phyloP scores from a whole-genome alignment of 2,329 filamentous ascomycete species.

The Fusarium sp. region DNA sequence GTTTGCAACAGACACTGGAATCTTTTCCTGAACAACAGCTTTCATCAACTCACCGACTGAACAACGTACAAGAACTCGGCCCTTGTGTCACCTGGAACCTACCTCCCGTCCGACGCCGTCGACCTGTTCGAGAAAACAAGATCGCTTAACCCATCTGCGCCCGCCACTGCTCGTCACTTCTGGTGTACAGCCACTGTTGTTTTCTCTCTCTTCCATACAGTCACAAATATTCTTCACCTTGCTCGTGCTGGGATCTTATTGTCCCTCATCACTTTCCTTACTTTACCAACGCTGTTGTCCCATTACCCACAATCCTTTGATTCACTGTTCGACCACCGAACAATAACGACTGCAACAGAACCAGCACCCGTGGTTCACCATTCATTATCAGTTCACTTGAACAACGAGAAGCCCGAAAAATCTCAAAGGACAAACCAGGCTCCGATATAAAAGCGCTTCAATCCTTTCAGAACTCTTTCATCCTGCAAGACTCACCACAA shows the following conservation, averaged over 20 bases:
- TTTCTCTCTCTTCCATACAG: slow-evolving; percentile 1
- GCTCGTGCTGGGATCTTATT: slow-evolving; percentile 14
- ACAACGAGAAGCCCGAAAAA: slow-evolving; percentile 21
- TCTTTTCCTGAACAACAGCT: slow-evolving; percentile 14
- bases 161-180: slow-evolving; percentile 30
- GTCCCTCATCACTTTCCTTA: slow-evolving; percentile 33
- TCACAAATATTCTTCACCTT: slow-evolving; percentile 18
- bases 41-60: slow-evolving; percentile 19
- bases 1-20: slow-evolving; percentile 34
- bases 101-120: slow-evolving; percentile 26
- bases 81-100: slow-evolving; percentile 27
- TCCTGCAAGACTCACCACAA: slow-evolving; percentile 4
- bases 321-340: slow-evolving; percentile 17
- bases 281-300: slow-evolving; percentile 19
- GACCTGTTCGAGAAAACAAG: slow-evolving; percentile 38
- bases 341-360: slow-evolving; percentile 29
- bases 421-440: slow-evolving; percentile 17
- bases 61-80: slow-evolving; percentile 21
- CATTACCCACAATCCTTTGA: slow-evolving; percentile 38
- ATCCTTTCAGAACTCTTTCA: slow-evolving; percentile 27
- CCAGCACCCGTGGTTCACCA: slow-evolving; percentile 16
- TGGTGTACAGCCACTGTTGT: slow-evolving; percentile 15
- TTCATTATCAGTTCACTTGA: slow-evolving; percentile 35
- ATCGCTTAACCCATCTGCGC: slow-evolving; percentile 26
- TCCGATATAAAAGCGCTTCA: slow-evolving; percentile 23